A percentile compares a stretch with the other conserved stretches of the same genome.
These are phyloP conservation scores for Lichtheimia ornata DNA, from an alignment of 371 early-diverging fungal species.

Conservation along the genomic window DNA sequence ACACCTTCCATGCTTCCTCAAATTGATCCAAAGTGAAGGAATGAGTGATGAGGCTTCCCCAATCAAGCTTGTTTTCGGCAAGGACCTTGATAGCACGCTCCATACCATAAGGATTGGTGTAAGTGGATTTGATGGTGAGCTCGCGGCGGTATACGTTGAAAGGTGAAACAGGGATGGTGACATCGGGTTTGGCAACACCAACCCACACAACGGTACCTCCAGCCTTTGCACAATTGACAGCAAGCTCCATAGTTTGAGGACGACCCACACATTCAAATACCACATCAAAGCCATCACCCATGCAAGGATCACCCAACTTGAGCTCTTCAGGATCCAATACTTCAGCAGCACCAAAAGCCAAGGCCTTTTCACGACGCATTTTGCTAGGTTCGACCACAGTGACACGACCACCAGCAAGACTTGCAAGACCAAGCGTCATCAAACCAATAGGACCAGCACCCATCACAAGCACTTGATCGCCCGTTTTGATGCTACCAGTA, in stretches of 20 bases:
- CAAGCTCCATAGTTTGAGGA: constrained; percentile 45
- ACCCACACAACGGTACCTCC: constrained; percentile 57
- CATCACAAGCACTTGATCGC: constrained; percentile 46
- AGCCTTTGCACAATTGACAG: constrained; percentile 50
- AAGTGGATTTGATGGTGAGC: constrained; percentile 58
- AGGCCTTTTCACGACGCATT: constrained; percentile 42
- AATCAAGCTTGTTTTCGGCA: constrained; percentile 41
- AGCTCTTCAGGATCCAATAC: constrained; percentile 33
- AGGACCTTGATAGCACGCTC: constrained; percentile 57
- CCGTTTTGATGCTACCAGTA: constrained; percentile 46
- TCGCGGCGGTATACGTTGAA: constrained; percentile 59
- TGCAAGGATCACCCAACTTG: constrained; percentile 33
- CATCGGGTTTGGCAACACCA: constrained; percentile 56
- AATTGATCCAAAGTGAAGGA: constrained; percentile 50
- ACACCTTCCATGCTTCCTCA: constrained; percentile 54
- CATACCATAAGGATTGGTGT: constrained; percentile 61
- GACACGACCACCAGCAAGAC: constrained; percentile 45
- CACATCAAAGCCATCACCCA: constrained; percentile 54
- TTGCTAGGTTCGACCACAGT: constrained; percentile 52
- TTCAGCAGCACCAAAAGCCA: constrained; percentile 43
- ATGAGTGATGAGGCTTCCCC: constrained; percentile 50
- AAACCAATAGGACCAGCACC: constrained; percentile 63
- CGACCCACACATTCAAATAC: constrained; percentile 63
- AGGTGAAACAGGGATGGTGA: constrained; percentile 46
- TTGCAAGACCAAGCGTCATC: constrained; percentile 47